These are phyloP conservation scores for Artomyces pyxidatus DNA, from an alignment of 768 basidiomycete genomes.

Conservation along the genomic window DNA sequence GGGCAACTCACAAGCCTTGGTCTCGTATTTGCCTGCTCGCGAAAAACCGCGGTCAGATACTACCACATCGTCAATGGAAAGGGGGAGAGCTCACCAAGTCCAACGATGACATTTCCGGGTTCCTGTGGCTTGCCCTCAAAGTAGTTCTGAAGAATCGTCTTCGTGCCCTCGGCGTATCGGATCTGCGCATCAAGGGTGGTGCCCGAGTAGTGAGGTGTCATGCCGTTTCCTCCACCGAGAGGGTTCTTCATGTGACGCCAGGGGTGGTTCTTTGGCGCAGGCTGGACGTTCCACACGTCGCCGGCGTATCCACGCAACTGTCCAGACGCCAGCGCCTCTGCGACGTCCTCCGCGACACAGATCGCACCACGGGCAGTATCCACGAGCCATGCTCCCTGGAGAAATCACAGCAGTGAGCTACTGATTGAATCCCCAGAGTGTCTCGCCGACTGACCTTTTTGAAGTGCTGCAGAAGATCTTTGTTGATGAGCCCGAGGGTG, in stretches of 20 bases:
- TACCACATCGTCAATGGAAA: not conserved
- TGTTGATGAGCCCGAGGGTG: constrained; percentile 33
- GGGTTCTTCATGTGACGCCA: constrained; percentile 33
- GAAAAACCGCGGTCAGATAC: not conserved
- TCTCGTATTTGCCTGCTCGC: constrained; percentile 1
- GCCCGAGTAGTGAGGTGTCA: constrained; percentile 31
- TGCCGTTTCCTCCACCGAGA: constrained; percentile 33
- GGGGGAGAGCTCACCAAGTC: constrained; percentile 21
- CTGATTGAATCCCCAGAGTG: no score
- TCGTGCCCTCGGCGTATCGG: constrained; percentile 34
- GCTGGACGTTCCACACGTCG: constrained; percentile 30
- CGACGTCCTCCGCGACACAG: constrained; percentile 30
- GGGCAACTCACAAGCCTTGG: constrained; percentile 1
- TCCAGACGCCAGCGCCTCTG: constrained; percentile 31
- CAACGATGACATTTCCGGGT: constrained; percentile 33
- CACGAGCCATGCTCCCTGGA: constrained; percentile 31
- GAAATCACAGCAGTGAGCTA: not conserved
- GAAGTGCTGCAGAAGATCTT: constrained; percentile 32
- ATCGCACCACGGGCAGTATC: constrained; percentile 42
- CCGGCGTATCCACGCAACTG: constrained; percentile 27
- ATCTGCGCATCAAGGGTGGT: constrained; percentile 37
- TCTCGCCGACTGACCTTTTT: constrained; percentile 24
- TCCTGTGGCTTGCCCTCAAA: constrained; percentile 27
- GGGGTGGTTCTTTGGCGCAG: constrained; percentile 35
- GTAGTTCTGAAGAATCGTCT: constrained; percentile 24